phyloP scores from a whole-genome alignment of 768 basidiomycete species.

The Auricularia sp. region DNA sequence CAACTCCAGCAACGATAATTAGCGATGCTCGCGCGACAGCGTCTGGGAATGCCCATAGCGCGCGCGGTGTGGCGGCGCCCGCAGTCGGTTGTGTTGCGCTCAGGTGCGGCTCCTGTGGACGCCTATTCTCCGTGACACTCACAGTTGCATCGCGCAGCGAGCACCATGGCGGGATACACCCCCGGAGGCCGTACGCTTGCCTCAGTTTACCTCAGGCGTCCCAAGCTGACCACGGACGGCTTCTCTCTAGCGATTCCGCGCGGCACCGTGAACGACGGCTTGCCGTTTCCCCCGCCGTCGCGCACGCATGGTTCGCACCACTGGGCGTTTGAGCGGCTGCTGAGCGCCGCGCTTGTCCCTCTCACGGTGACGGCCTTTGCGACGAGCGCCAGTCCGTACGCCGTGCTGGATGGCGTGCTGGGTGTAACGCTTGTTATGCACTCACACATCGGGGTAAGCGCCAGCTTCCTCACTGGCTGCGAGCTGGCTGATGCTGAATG shows the following conservation, averaged over 20 bases:
- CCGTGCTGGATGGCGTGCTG: conserved; percentile 82
- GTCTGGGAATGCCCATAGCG: no score
- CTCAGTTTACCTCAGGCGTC: neutral
- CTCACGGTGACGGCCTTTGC: conserved; percentile 80
- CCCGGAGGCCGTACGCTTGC: neutral
- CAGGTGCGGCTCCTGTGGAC: no score
- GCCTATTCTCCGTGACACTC: no score
- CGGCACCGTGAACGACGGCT: conserved; percentile 94
- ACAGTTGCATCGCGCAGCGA: no score
- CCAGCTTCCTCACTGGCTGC: conserved; percentile 15
- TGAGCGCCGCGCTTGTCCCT: conserved; percentile 82
- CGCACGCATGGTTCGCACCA: conserved; percentile 83
- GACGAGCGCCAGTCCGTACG: conserved; percentile 63
- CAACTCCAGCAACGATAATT: no score
- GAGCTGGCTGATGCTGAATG: neutral
- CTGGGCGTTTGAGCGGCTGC: conserved; percentile 86
- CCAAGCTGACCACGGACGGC: neutral
- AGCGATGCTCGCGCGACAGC: no score
- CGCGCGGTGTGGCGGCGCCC: no score
- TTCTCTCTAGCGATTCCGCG: conserved; percentile 46
- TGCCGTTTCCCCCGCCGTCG: conserved; percentile 73
- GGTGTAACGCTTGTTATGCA: conserved; percentile 85
- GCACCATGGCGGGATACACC: neutral
- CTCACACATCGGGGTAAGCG: conserved; percentile 82
- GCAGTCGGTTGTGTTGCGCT: no score